phyloP scores from a whole-genome alignment of 805 yeast genomes.

The Metschnikowia dekortorum region DNA sequence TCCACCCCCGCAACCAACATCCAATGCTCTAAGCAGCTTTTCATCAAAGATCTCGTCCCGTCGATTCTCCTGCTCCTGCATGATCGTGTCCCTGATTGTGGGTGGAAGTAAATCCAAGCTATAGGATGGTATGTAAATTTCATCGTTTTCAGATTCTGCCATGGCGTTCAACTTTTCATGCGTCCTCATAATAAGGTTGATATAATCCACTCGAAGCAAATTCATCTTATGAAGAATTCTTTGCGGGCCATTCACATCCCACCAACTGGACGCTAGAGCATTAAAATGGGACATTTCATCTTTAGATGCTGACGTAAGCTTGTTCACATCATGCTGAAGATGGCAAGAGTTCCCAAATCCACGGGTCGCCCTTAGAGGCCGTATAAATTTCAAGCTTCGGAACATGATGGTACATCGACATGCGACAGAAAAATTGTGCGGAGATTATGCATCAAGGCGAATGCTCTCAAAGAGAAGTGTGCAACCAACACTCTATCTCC shows the following conservation, averaged over 20 bases:
- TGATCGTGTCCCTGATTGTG: slow-evolving; percentile 44
- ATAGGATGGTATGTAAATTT: slow-evolving; percentile 75
- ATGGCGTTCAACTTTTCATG: slow-evolving; percentile 40
- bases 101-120: slow-evolving; percentile 61
- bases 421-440: slow-evolving; percentile 3
- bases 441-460: background rate
- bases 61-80: slow-evolving; percentile 46
- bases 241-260: slow-evolving; percentile 94
- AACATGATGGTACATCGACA: slow-evolving; percentile 1
- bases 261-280: slow-evolving; percentile 91
- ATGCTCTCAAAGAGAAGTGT: background rate
- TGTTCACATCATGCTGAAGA: slow-evolving; percentile 2
- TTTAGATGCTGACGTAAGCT: slow-evolving; percentile 40
- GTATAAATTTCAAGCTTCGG: slow-evolving; percentile 6
- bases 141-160: slow-evolving; percentile 31
- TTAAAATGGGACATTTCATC: slow-evolving; percentile 80
- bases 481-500: background rate
- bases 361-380: slow-evolving; percentile 5
- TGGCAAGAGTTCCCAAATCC: slow-evolving; percentile 4
- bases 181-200: slow-evolving; percentile 53
- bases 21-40: slow-evolving; percentile 55
- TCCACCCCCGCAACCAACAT: slow-evolving; percentile 99
- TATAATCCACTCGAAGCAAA: slow-evolving; percentile 80
- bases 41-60: slow-evolving; percentile 33
- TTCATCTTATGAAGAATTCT: slow-evolving; percentile 94